phyloP scores from a whole-genome alignment of 768 basidiomycete species.

The Atractiella rhizophila region DNA sequence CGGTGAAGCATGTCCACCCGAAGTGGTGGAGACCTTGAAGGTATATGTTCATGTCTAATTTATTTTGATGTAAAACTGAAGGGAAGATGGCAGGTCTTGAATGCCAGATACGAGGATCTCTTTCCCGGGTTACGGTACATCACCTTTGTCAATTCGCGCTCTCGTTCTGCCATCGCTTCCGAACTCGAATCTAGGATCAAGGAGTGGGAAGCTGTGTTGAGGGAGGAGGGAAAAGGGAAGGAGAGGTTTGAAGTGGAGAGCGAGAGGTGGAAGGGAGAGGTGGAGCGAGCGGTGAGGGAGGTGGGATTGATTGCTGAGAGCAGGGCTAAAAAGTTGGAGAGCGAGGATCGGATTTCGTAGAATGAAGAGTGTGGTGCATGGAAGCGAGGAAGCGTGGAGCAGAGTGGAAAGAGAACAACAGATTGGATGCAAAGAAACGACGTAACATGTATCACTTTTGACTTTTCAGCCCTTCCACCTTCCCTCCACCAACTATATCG shows the following conservation, averaged over 20 bases:
- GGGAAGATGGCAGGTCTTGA: constrained; percentile 20
- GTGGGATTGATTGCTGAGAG: neutral
- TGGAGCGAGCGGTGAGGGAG: neutral
- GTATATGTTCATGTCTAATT: too few species aligned
- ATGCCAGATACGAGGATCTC: constrained; percentile 20
- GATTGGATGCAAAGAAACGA: too few species aligned
- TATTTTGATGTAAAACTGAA: too few species aligned
- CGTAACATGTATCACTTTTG: too few species aligned
- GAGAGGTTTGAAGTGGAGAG: constrained; percentile 1
- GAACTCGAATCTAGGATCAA: neutral
- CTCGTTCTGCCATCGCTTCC: neutral
- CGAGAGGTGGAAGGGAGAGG: neutral
- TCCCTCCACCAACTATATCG: too few species aligned
- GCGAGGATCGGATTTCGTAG: too few species aligned
- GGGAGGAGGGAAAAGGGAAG: constrained; percentile 7
- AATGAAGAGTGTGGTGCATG: too few species aligned
- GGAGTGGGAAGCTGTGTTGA: constrained; percentile 6
- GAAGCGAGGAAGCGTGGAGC: too few species aligned
- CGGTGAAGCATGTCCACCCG: too few species aligned
- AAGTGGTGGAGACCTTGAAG: too few species aligned
- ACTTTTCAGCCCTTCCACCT: too few species aligned
- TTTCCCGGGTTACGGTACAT: constrained; percentile 23
- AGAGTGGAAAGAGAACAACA: too few species aligned
- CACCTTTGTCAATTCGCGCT: constrained; percentile 22
- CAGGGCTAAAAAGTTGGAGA: neutral